phyloP scores from a whole-genome alignment of 805 yeast genomes.

The Saturnispora gosingensis region DNA sequence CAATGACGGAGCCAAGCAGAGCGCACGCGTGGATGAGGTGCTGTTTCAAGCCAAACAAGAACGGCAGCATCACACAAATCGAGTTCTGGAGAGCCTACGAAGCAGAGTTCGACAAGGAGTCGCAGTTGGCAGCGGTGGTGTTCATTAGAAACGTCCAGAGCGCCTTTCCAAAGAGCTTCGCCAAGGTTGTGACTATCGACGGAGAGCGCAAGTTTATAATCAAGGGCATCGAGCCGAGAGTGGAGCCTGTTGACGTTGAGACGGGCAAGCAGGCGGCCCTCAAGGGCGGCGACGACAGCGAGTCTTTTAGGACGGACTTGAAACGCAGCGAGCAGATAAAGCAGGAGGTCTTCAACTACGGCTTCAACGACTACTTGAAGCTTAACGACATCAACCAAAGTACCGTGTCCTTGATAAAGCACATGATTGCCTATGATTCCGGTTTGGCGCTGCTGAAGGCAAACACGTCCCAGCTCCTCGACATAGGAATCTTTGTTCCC shows the following conservation, averaged over 20 bases:
- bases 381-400: conserved; percentile 34
- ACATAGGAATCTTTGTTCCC: conserved; percentile 29
- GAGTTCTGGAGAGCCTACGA: conserved; percentile 95
- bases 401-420: conserved; percentile 29
- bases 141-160: conserved; percentile 89
- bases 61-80: conserved; percentile 88
- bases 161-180: conserved; percentile 82
- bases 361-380: conserved; percentile 24
- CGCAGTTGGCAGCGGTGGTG: conserved; percentile 87
- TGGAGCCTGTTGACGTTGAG: conserved; percentile 39
- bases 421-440: conserved; percentile 23
- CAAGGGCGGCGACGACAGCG: conserved; percentile 8
- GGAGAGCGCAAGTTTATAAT: conserved; percentile 74
- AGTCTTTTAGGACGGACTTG: conserved; percentile 12
- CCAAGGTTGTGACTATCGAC: conserved; percentile 74
- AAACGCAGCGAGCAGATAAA: conserved; percentile 23
- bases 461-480: conserved; percentile 25
- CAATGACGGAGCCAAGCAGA: conserved; percentile 74
- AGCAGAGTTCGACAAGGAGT: conserved; percentile 61
- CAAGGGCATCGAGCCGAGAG: conserved; percentile 88
- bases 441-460: conserved; percentile 30
- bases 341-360: conserved; percentile 26
- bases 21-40: conserved; percentile 94
- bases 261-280: conserved; percentile 37
- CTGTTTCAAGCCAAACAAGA: conserved; percentile 68